Base-by-base conservation (phyloP, 192 early-diverging fungal species). In the Kappamyces sp. region DNA sequence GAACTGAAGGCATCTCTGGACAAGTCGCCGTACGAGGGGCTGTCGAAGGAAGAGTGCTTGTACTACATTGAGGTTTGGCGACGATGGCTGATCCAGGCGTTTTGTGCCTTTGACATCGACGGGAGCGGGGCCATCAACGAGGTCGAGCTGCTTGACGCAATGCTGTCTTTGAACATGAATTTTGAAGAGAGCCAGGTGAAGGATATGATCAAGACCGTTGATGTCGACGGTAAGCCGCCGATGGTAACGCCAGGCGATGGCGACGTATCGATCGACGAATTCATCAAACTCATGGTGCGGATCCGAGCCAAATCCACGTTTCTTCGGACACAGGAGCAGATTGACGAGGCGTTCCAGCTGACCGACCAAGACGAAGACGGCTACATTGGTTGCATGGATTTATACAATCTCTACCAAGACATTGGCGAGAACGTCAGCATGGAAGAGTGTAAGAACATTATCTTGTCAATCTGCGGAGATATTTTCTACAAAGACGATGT, bases 241-340 rank as follows among this genome's bases (percentile, higher is more conserved):
- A 43, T 43, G 8, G 42, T 22, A 22, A 22, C 22, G 42, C 9
- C 42, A 9, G 14, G 42, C 8, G 14, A 14, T 14, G 51, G 51
- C 11, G 51, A 53, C 14, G 51, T 53, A 6, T 53, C 51, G 5
- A 53, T 53, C n/a, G 51, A 53, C n/a, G 51, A 55, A 22, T 55
- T 55, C 40, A 9, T 55, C 5, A 55, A 55, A 22, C 11, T 55
- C 11, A 55, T 55, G 4, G 5, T 31, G 4, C 41, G 54, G 6
- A 30, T 40, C 6, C 34, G 32, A 33, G 9, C 12, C 41, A 15
- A 33, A 7, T 29, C 41, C 11, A 37, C 41, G 3, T 55, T 55
- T 4, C 54, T 55, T 0, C 8, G 45, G 15, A 55, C 54, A 7
- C 40, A 55, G 8, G 22, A 35, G 8, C 40, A 55, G 41, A 55